A percentile compares a stretch with the other conserved stretches of the same genome.
phyloP scores from a whole-genome alignment of 176 grass and related monocot genomes.

The Areca catechu region DNA sequence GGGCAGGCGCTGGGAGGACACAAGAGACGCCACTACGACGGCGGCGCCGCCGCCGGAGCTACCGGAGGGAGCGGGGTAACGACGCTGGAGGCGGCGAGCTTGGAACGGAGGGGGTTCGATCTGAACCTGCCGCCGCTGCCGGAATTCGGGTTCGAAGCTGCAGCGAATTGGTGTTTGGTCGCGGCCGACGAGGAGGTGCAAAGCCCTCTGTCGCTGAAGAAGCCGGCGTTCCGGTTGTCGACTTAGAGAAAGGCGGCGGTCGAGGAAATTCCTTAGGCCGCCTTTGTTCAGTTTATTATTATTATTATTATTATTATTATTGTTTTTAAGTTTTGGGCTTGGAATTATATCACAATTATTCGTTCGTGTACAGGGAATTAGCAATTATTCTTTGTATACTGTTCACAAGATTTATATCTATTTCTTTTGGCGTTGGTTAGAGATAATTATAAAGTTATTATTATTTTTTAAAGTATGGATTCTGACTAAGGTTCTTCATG shows the following conservation, averaged over 20 bases:
- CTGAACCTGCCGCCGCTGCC: constrained; percentile 6
- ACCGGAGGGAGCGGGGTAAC: background rate
- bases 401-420: too few relatives aligned
- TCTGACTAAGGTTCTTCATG: too few relatives aligned
- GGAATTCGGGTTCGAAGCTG: background rate
- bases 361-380: too few relatives aligned
- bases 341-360: too few relatives aligned
- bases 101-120: background rate
- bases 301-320: too few relatives aligned
- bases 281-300: too few relatives aligned
- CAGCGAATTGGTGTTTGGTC: background rate
- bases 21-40: constrained; percentile 20
- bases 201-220: constrained; percentile 13
- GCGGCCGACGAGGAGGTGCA: constrained; percentile 9
- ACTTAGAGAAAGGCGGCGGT: background rate
- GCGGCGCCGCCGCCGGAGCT: background rate
- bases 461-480: too few relatives aligned
- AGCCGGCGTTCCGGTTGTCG: background rate
- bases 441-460: too few relatives aligned
- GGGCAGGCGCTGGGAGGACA: constrained; percentile 18
- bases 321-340: too few relatives aligned
- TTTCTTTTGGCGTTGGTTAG: too few relatives aligned
- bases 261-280: too few relatives aligned
- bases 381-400: too few relatives aligned
- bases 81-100: background rate